Evolutionary conservation across 306 rosid genomes (phyloP).

Genomic region (Casuarina equisetifolia): DNA sequence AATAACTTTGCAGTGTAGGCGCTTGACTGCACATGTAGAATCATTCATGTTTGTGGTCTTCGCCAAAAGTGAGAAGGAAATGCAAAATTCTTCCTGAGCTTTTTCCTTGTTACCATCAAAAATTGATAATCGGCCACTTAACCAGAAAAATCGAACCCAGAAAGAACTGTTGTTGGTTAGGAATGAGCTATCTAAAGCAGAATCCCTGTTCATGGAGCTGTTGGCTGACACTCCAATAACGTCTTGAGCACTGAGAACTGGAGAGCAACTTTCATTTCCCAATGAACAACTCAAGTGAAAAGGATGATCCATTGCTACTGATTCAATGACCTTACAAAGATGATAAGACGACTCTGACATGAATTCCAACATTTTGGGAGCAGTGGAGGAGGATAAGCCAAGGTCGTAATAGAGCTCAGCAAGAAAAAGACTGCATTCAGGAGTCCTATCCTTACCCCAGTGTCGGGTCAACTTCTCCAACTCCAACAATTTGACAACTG

Average conservation of each 20-base stretch:
- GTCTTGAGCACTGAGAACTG: constrained; percentile 40
- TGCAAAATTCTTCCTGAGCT: constrained; percentile 69
- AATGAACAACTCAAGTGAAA: constrained; percentile 40
- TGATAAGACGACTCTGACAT: constrained; percentile 86
- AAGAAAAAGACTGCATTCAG: constrained; percentile 78
- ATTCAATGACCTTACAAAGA: constrained; percentile 88
- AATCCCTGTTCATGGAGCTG: constrained; percentile 31
- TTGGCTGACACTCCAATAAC: constrained; percentile 34
- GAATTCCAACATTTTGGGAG: constrained; percentile 60
- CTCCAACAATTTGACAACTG: constrained; percentile 75
- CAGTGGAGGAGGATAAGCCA: constrained; percentile 60
- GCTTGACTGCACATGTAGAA: constrained; percentile 46
- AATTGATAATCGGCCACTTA: constrained; percentile 84
- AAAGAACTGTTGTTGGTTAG: constrained; percentile 51
- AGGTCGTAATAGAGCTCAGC: constrained; percentile 82
- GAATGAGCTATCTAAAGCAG: constrained; percentile 38
- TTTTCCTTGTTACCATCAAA: constrained; percentile 77
- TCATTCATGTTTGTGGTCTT: constrained; percentile 40
- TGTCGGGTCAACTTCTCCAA: constrained; percentile 87
- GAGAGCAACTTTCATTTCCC: constrained; percentile 36
- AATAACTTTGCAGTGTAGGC: constrained; percentile 73
- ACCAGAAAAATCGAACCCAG: constrained; percentile 91
- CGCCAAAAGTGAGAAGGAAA: constrained; percentile 66
- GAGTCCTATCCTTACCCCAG: constrained; percentile 90
- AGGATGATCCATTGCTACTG: constrained; percentile 77